Conservation (phyloP, 441 rosid genomes). For the Croton setiger region DNA sequence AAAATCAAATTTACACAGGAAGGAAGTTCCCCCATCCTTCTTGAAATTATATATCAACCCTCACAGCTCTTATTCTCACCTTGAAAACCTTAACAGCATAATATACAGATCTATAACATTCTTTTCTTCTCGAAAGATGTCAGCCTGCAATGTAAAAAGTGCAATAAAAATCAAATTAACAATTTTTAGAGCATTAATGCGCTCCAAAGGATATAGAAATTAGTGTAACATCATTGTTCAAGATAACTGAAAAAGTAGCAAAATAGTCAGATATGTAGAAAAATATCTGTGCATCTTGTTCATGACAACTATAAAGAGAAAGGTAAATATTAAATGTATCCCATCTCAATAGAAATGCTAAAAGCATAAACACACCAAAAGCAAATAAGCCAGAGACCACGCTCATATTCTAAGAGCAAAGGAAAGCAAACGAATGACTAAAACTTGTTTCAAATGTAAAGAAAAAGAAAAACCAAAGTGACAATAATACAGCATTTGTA, state of each 20-base stretch:
- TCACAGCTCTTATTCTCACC: slow-evolving; percentile 42
- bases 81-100: slow-evolving; percentile 94
- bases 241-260: not conserved
- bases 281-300: not conserved
- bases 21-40: not conserved
- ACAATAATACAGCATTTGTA: too few relatives aligned
- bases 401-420: not conserved
- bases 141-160: slow-evolving; percentile 55
- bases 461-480: too few relatives aligned
- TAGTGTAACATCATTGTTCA: not conserved
- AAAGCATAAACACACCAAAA: not conserved
- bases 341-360: not conserved
- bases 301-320: not conserved
- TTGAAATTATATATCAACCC: slow-evolving; percentile 3
- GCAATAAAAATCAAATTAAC: slow-evolving; percentile 9
- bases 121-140: slow-evolving; percentile 86
- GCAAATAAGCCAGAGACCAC: not conserved
- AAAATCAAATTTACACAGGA: not conserved
- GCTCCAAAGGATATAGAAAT: not conserved
- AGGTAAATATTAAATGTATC: not conserved
- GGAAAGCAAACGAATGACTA: not conserved
- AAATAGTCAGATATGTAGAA: not conserved
- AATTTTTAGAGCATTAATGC: not conserved
- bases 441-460: not conserved
- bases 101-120: slow-evolving; percentile 82